Evolutionary conservation across 192 early-diverging fungal genomes (phyloP), one percentile per base, ranked within the genome.

Genomic region (Coemansia umbellata): DNA sequence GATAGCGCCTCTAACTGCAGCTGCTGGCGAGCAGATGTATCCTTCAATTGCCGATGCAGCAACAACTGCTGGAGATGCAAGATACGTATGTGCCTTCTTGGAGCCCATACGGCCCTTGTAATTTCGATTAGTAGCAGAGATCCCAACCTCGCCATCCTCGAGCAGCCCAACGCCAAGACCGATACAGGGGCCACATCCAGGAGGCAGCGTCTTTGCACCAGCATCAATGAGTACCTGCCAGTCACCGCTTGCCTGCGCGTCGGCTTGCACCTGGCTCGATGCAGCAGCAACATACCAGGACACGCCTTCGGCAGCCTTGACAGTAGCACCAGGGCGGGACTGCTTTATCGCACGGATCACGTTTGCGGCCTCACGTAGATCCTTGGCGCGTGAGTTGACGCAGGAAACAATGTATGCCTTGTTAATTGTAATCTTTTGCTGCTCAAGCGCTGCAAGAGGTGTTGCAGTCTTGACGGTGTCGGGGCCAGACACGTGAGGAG

Each of bases 41-140:
- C 96, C 96, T 47, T 82, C 72, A 5, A 95, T 66, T 1, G 96
- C 96, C 28, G 92, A 94, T 7, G 93, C 93, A 5, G 96, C 92
- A 3, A 99, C 96, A 0, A 99, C 92, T 28, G 92, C 91, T 53
- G 95, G 95, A 1, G 92, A 95, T 4, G 94, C 85, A 35, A 99
- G 82, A 57, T 99, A 99, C 0, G 96, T 93, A 50, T 90, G 80
- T 0, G 96, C 92, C 28, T 64, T 81, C 39, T 91, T 91, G 17
- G 91, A 91, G 36, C 96, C 96, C 96, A 99, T 99, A 13, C 96
- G 84, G 40, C 96, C 96, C 79, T 99, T 99, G 78, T 91, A 99
- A 66, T 99, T 99, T 42, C 96, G 82, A 69, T 99, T 99, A 18
- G 96, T 97, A 14, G 96, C 96, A n/a, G 92, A 94, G 41, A 99